Percentiles rank a stretch among this genome's conserved stretches.
These are phyloP conservation scores for Gillenia trifoliata DNA, from an alignment of 306 rosid genomes.

Conservation along the genomic window DNA sequence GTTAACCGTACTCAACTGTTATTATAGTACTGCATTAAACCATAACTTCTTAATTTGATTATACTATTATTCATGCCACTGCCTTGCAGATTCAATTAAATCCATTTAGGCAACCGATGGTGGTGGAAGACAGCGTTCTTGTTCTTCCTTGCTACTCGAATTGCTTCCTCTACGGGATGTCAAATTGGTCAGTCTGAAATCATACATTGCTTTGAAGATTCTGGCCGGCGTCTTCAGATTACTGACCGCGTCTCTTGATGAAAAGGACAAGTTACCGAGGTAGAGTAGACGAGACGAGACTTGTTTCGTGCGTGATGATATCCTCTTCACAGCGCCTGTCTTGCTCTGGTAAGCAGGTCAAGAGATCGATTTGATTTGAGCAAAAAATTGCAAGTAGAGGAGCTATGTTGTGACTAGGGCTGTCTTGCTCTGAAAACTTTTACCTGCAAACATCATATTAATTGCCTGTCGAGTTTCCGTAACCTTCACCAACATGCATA, in stretches of 20 bases:
- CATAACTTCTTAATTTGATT: neutral
- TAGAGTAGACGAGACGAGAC: neutral
- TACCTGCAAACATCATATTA: too few species aligned
- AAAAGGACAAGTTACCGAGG: neutral
- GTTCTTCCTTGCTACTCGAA: constrained; percentile 88
- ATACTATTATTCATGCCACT: neutral
- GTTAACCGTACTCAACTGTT: too few species aligned
- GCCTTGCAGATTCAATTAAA: constrained; percentile 74
- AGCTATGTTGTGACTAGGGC: too few species aligned
- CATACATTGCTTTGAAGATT: neutral
- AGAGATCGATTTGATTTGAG: too few species aligned
- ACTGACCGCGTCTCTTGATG: neutral
- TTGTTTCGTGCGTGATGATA: neutral
- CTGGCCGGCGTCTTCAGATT: neutral
- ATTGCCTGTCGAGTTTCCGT: too few species aligned
- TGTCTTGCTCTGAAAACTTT: too few species aligned
- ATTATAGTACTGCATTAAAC: too few species aligned
- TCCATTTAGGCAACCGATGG: constrained; percentile 88
- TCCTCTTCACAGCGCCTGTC: too few species aligned
- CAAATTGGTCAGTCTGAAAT: constrained; percentile 9
- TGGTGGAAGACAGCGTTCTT: constrained; percentile 60
- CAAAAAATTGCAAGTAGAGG: too few species aligned
- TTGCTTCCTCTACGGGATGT: constrained; percentile 76
- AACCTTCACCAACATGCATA: too few species aligned
- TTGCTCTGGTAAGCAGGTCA: too few species aligned